phyloP scores from a whole-genome alignment of 306 rosid genomes.

The Rubus parviflorus region DNA sequence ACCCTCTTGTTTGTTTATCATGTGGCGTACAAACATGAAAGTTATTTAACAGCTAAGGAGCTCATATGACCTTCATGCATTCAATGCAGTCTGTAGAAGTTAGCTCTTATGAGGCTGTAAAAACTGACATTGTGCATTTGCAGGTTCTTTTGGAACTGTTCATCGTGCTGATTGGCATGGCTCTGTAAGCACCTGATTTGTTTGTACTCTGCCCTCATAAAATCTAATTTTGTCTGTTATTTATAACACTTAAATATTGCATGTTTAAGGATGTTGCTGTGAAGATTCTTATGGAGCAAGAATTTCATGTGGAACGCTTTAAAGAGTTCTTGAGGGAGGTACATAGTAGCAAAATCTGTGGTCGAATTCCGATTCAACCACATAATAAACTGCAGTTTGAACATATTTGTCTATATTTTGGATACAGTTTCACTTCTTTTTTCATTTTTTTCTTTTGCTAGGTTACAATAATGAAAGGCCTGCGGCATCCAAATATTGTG shows the following conservation, averaged over 20 bases:
- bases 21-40: slow-evolving; percentile 8
- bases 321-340: slow-evolving; percentile 97
- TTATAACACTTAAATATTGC: not conserved
- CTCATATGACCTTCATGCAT: slow-evolving; percentile 24
- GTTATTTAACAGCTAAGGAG: slow-evolving; percentile 23
- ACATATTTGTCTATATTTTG: slow-evolving; percentile 26
- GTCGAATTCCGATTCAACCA: not conserved
- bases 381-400: not conserved
- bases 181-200: slow-evolving; percentile 63
- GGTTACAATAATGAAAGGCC: slow-evolving; percentile 94
- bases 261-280: slow-evolving; percentile 89
- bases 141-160: slow-evolving; percentile 98
- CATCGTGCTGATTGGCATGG: slow-evolving; percentile 99
- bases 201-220: slow-evolving; percentile 13
- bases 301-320: slow-evolving; percentile 80
- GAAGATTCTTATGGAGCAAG: slow-evolving; percentile 98
- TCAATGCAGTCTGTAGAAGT: slow-evolving; percentile 23
- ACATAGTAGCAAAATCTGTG: slow-evolving; percentile 24
- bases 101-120: slow-evolving; percentile 16
- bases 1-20: not conserved
- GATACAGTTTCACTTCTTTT: slow-evolving; percentile 28
- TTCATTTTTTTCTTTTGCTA: slow-evolving; percentile 38
- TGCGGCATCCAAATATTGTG: slow-evolving; percentile 97
- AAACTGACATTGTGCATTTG: slow-evolving; percentile 36
- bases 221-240: not conserved